Percentiles rank a stretch among this genome's conserved stretches.
These are phyloP conservation scores for Fragaria vesca DNA, from an alignment of 306 rosid genomes.

Conservation along the genomic window DNA sequence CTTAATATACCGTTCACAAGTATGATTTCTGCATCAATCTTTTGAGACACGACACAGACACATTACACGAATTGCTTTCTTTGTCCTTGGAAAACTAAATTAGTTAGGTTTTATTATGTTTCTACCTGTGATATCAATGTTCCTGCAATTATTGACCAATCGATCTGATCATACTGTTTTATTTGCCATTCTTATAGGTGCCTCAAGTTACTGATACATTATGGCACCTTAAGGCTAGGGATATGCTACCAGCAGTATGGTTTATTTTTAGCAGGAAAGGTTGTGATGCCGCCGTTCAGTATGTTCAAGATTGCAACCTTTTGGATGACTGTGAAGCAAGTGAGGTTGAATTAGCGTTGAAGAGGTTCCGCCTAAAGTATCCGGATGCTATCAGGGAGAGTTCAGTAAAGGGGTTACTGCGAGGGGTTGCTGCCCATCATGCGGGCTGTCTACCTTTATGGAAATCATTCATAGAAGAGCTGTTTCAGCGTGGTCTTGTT, in stretches of 20 bases:
- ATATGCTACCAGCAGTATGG: conserved; percentile 97
- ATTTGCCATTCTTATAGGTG: conserved; percentile 49
- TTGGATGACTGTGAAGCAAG: conserved; percentile 77
- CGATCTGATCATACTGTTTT: conserved; percentile 17
- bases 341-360: conserved; percentile 88
- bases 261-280: conserved; percentile 99
- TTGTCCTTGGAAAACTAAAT: conserved; percentile 1
- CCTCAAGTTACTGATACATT: conserved; percentile 86
- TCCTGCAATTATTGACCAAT: not conserved
- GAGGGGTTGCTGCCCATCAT: conserved; percentile 96
- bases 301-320: conserved; percentile 71
- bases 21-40: conserved; percentile 40
- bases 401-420: conserved; percentile 75
- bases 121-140: conserved; percentile 12
- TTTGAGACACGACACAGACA: conserved; percentile 1
- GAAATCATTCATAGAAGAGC: conserved; percentile 90
- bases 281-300: conserved; percentile 91
- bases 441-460: conserved; percentile 97
- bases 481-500: conserved; percentile 91
- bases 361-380: conserved; percentile 76
- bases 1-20: conserved; percentile 83
- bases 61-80: not conserved
- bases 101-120: conserved; percentile 13
- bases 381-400: conserved; percentile 94
- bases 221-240: conserved; percentile 75